These are phyloP conservation scores for Calycina herbarum DNA, from an alignment of 2,329 filamentous ascomycete species.

Conservation along the genomic window DNA sequence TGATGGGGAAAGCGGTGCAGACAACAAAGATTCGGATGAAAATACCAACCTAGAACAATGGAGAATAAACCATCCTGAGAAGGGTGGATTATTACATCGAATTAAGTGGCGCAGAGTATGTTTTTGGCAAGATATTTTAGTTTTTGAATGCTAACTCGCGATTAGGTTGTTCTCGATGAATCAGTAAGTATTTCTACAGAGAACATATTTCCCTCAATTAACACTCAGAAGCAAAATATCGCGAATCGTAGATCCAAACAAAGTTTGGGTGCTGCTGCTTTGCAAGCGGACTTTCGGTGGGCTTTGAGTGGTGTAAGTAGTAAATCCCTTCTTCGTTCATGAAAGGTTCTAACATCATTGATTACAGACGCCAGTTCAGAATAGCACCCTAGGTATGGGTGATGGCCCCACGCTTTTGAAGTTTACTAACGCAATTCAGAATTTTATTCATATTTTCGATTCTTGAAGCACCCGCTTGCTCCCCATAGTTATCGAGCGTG, in stretches of 20 bases:
- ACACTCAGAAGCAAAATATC: slow-evolving; percentile 42
- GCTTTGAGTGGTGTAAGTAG: slow-evolving; percentile 22
- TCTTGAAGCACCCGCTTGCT: background rate
- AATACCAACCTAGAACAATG: background rate
- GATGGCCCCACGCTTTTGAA: background rate
- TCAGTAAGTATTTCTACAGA: slow-evolving; percentile 31
- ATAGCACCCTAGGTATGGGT: slow-evolving; percentile 16
- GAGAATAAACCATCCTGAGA: background rate
- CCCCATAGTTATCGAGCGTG: no score
- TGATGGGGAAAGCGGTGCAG: background rate
- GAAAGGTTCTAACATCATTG: background rate
- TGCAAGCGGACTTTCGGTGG: slow-evolving; percentile 21
- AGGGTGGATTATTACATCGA: slow-evolving; percentile 33
- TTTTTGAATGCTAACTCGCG: background rate
- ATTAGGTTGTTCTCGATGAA: slow-evolving; percentile 52
- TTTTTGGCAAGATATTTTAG: background rate
- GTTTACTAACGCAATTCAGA: background rate
- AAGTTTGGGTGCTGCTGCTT: slow-evolving; percentile 42
- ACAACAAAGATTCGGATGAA: background rate
- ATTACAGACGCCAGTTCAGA: slow-evolving; percentile 21
- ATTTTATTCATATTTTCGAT: background rate
- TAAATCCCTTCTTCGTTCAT: background rate
- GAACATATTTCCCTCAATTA: background rate
- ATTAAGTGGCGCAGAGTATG: slow-evolving; percentile 45
- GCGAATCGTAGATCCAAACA: slow-evolving; percentile 45